phyloP scores from a whole-genome alignment of 257 asterid genomes.

The Solanum habrochaites region DNA sequence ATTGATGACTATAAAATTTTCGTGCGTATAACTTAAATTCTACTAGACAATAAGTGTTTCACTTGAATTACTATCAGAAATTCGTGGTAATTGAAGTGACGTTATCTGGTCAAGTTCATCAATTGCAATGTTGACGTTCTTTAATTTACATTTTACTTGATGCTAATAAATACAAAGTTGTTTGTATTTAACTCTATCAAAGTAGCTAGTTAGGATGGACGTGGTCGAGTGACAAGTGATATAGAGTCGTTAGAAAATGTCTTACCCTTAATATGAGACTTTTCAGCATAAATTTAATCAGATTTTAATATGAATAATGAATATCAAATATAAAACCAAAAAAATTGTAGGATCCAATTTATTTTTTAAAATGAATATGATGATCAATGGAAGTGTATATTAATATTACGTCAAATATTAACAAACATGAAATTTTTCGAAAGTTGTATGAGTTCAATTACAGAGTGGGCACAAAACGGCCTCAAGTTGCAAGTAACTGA shows the following conservation, averaged over 20 bases:
- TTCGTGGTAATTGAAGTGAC: background rate
- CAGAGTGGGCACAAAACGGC: background rate
- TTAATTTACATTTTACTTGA: background rate
- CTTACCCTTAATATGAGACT: background rate
- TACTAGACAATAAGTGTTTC: no score
- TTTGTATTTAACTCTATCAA: background rate
- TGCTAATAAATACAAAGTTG: background rate
- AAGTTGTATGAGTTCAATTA: background rate
- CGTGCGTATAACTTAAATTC: no score
- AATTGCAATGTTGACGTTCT: background rate
- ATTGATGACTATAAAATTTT: background rate
- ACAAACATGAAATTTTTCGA: background rate
- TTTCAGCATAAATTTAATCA: no score
- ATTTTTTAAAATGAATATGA: background rate
- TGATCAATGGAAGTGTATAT: background rate
- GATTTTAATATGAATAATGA: accelerated
- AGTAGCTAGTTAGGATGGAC: background rate
- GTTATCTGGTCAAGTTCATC: background rate
- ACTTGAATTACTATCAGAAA: background rate
- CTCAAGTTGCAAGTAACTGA: no score
- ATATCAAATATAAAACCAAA: background rate
- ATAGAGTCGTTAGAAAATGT: background rate
- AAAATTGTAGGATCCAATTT: no score
- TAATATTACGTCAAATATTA: background rate
- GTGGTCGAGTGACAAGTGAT: background rate